Evolutionary conservation across 169 alveolate genomes (phyloP).

Genomic region (Plasmodium gaboni): DNA sequence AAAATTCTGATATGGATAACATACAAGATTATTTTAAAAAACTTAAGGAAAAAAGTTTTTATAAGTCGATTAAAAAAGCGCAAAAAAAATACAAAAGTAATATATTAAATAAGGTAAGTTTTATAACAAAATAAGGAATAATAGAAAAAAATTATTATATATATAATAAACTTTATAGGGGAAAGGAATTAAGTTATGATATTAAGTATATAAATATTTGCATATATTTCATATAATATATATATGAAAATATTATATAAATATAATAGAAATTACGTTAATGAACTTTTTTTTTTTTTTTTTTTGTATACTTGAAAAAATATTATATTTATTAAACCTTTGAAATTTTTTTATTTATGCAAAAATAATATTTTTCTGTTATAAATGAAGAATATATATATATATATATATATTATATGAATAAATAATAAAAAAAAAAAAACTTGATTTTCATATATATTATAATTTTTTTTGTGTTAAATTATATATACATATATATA

Average conservation of each 20-base stretch:
- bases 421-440: conserved; percentile 1
- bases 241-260: not conserved
- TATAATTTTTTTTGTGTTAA: too few species aligned
- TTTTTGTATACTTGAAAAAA: too few species aligned
- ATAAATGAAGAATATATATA: not conserved
- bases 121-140: too few species aligned
- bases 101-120: conserved; percentile 15
- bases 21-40: conserved; percentile 12
- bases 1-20: conserved; percentile 8
- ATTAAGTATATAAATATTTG: not conserved
- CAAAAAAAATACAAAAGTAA: conserved; percentile 13
- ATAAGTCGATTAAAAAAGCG: conserved; percentile 16
- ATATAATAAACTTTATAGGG: too few species aligned
- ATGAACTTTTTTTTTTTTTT: too few species aligned
- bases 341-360: too few species aligned
- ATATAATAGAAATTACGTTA: too few species aligned
- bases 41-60: conserved; percentile 26
- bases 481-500: too few species aligned
- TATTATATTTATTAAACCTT: too few species aligned
- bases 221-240: not conserved
- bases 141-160: too few species aligned
- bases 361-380: too few species aligned
- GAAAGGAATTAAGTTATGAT: not conserved
- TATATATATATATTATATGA: not conserved
- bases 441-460: not conserved